phyloP scores from a whole-genome alignment of 140 eudicot genomes.

The Cichorium intybus region DNA sequence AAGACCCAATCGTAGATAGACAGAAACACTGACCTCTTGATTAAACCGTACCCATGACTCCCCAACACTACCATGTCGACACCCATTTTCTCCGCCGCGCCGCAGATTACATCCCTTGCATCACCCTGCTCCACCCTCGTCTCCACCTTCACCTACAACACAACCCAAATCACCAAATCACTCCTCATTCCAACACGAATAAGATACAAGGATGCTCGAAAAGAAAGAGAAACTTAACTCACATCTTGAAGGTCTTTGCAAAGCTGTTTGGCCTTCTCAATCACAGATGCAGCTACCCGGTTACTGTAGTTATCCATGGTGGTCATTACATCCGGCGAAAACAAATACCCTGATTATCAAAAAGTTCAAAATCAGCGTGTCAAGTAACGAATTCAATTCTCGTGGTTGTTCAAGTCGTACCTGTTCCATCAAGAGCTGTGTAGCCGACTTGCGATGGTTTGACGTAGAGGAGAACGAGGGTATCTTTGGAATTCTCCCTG shows the following conservation, averaged over 20 bases:
- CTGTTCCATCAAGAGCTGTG: constrained; percentile 61
- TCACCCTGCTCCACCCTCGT: constrained; percentile 56
- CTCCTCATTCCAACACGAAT: not conserved
- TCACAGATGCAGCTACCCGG: constrained; percentile 55
- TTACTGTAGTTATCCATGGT: constrained; percentile 61
- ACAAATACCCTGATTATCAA: constrained; percentile 44
- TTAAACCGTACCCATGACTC: constrained; percentile 78
- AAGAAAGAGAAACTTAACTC: not conserved
- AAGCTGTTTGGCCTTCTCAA: constrained; percentile 50
- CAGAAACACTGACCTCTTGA: constrained; percentile 45
- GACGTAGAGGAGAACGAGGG: constrained; percentile 56
- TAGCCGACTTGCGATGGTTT: constrained; percentile 49
- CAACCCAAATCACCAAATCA: not conserved
- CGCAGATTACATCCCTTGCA: constrained; percentile 77
- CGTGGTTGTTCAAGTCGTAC: constrained; percentile 14
- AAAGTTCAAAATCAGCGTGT: not conserved
- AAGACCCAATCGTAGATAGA: not conserved
- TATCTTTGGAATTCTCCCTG: constrained; percentile 35
- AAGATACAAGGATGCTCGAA: not conserved
- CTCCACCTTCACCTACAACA: constrained; percentile 71
- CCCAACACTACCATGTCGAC: constrained; percentile 83
- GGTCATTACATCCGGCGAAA: constrained; percentile 44
- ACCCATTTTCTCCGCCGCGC: constrained; percentile 57
- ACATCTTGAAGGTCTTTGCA: constrained; percentile 57
- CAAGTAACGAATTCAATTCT: not conserved